Percentiles rank a stretch among this genome's conserved stretches.
phyloP scores from a whole-genome alignment of 495 filamentous ascomycete species.

The Penicillium soppii region DNA sequence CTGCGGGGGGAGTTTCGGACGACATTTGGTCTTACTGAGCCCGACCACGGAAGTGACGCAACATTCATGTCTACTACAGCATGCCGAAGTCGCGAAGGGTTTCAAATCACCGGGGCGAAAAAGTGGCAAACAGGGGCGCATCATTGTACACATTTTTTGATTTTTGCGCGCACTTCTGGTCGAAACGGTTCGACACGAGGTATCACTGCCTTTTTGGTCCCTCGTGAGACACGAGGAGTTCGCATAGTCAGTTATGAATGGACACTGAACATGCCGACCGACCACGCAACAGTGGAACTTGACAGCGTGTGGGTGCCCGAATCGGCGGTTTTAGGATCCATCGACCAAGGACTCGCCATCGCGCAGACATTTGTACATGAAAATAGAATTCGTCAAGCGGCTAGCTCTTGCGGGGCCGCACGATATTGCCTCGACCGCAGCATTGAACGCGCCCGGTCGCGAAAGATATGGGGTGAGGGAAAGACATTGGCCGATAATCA shows the following conservation, averaged over 20 bases:
- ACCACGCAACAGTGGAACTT: constrained; percentile 56
- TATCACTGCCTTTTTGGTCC: constrained; percentile 59
- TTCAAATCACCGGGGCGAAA: constrained; percentile 54
- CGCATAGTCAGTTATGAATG: constrained; percentile 55
- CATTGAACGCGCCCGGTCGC: constrained; percentile 49
- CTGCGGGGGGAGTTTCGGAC: constrained; percentile 48
- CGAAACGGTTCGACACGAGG: constrained; percentile 44
- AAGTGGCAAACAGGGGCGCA: constrained; percentile 65
- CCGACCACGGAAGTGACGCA: constrained; percentile 58
- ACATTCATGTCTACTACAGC: constrained; percentile 57
- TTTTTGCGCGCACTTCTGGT: constrained; percentile 56
- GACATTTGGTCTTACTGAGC: constrained; percentile 61
- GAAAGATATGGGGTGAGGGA: constrained; percentile 53
- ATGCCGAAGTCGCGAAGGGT: constrained; percentile 38
- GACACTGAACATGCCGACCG: constrained; percentile 63
- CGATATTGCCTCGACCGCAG: constrained; percentile 54
- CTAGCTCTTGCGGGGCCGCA: constrained; percentile 56
- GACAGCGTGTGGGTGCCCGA: constrained; percentile 48
- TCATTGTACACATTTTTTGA: constrained; percentile 54
- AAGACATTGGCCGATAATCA: constrained; percentile 53
- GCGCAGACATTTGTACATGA: constrained; percentile 64
- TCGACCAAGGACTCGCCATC: constrained; percentile 51
- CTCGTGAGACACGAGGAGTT: constrained; percentile 43
- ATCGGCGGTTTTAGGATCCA: constrained; percentile 45
- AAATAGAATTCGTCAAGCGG: constrained; percentile 60